Evolutionary conservation across 164 flowering plant species (phyloP).

Genomic region (Magnolia sinica): DNA sequence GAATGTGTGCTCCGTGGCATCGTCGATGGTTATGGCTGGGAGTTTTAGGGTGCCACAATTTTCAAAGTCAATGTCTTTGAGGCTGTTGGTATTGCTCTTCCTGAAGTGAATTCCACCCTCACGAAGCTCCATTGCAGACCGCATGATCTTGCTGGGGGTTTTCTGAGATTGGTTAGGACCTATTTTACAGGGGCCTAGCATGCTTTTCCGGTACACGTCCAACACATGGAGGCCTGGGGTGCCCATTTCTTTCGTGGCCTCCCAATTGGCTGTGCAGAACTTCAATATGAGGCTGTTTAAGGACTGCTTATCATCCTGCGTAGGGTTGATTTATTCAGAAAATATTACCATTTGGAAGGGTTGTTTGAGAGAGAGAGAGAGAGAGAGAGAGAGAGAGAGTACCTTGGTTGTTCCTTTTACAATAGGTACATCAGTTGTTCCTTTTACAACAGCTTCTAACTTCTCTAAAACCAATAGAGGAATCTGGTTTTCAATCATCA

Average conservation of each 20-base stretch:
- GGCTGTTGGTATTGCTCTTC: background rate
- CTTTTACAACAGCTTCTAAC: conserved; percentile 1
- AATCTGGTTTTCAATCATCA: conserved; percentile 24
- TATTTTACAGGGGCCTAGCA: background rate
- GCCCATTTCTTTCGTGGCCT: background rate
- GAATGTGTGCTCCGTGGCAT: conserved; percentile 36
- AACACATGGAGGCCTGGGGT: background rate
- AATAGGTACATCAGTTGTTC: background rate
- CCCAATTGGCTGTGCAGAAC: background rate
- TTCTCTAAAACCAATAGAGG: conserved; percentile 13
- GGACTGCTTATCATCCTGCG: background rate
- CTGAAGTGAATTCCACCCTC: background rate
- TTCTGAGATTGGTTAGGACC: background rate
- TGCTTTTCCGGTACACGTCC: conserved; percentile 1
- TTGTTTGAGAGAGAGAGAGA: background rate
- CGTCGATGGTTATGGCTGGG: conserved; percentile 41
- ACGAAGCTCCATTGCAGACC: background rate
- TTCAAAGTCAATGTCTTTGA: background rate
- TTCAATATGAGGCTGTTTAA: conserved; percentile 11
- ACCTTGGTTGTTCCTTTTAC: background rate
- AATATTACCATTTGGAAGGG: background rate
- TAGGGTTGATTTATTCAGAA: background rate
- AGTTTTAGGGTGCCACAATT: conserved; percentile 40
- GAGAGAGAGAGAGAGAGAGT: background rate
- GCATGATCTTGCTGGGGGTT: background rate